Percentiles rank a stretch among this genome's conserved stretches.
Evolutionary conservation across 2,329 filamentous ascomycete species (phyloP).

Genomic region (Chrysosporium keratinophilum): DNA sequence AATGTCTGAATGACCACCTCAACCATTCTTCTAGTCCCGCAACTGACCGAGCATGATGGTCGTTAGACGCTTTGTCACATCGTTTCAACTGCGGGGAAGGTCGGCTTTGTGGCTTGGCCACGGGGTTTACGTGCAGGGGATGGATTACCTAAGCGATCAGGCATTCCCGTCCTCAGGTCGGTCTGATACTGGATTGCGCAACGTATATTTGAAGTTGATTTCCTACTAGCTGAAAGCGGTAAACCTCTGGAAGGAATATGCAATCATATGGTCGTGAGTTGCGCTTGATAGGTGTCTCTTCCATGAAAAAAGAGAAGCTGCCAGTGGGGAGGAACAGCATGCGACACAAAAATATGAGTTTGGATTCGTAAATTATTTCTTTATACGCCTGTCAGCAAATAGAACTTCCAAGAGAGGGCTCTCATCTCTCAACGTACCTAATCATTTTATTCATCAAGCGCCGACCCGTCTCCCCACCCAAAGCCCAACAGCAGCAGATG

Average conservation of each 20-base stretch:
- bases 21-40: neutral
- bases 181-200: too few relatives aligned
- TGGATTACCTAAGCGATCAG: too few relatives aligned
- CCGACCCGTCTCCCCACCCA: slow-evolving; percentile 12
- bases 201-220: too few relatives aligned
- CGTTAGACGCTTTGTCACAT: neutral
- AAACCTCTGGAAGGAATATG: too few relatives aligned
- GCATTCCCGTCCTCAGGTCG: too few relatives aligned
- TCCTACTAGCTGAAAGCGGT: too few relatives aligned
- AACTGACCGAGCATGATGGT: neutral
- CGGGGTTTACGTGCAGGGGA: too few relatives aligned
- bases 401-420: neutral
- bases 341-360: neutral
- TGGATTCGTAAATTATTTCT: neutral
- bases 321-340: too few relatives aligned
- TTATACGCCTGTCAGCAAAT: neutral
- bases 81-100: neutral
- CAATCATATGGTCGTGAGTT: too few relatives aligned
- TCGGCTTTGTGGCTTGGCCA: too few relatives aligned
- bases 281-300: too few relatives aligned
- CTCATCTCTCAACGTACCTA: slow-evolving; percentile 6
- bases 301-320: too few relatives aligned
- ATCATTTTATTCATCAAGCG: slow-evolving; percentile 11
- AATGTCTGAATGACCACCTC: neutral
- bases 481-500: neutral